A percentile compares a stretch with the other conserved stretches of the same genome.
Evolutionary conservation across 164 flowering plant species (phyloP).

Genomic region (Aristolochia contorta): DNA sequence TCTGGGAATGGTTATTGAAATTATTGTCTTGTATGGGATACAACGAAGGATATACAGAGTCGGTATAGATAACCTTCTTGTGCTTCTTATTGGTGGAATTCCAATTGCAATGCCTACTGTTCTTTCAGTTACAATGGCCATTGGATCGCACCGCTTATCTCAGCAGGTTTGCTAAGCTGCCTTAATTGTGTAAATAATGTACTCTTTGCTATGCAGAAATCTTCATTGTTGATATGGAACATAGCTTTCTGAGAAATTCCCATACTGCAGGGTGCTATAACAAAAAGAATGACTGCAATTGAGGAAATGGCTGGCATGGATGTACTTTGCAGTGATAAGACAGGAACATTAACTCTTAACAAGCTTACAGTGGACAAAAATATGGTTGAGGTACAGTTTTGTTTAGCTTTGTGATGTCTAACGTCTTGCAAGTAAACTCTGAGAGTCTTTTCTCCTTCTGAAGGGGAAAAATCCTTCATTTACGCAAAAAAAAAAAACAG

Average conservation of each 20-base stretch:
- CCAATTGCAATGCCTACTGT: conserved; percentile 91
- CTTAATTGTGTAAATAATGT: neutral
- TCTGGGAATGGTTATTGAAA: conserved; percentile 55
- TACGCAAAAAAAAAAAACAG: neutral
- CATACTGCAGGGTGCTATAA: conserved; percentile 61
- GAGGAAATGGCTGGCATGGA: conserved; percentile 89
- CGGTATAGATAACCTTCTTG: conserved; percentile 66
- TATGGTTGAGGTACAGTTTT: conserved; percentile 51
- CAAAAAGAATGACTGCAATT: conserved; percentile 82
- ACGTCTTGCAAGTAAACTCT: no score
- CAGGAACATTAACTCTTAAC: conserved; percentile 70
- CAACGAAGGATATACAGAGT: conserved; percentile 36
- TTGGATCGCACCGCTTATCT: conserved; percentile 69
- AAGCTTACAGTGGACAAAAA: conserved; percentile 56
- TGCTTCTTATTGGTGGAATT: conserved; percentile 72
- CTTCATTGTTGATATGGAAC: neutral
- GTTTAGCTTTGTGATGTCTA: neutral
- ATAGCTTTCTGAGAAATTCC: neutral
- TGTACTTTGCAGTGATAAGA: conserved; percentile 81
- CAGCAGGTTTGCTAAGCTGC: conserved; percentile 45
- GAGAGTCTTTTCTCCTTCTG: no score
- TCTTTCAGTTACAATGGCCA: conserved; percentile 77
- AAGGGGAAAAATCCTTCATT: no score
- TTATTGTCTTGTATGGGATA: conserved; percentile 41
- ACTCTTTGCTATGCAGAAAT: neutral